These are phyloP conservation scores for Ganoderma lucidum DNA, from an alignment of 1,284 basidiomycete genomes.

Conservation along the genomic window DNA sequence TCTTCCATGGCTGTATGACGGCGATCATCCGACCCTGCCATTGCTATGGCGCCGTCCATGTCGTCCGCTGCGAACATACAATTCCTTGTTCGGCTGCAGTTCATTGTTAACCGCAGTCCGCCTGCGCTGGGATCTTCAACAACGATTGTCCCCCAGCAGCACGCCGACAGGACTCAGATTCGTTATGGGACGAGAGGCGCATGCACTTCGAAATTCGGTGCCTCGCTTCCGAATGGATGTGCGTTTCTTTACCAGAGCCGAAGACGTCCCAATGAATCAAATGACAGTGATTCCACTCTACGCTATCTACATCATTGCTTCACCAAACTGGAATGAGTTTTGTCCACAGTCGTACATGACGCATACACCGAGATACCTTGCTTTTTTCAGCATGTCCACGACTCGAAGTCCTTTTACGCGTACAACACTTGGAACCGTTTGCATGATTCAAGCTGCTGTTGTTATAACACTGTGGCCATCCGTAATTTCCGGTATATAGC, in stretches of 20 bases:
- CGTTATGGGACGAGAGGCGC: neutral
- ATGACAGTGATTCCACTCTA: neutral
- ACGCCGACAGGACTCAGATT: neutral
- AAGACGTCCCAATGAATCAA: neutral
- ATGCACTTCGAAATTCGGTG: neutral
- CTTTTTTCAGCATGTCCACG: neutral
- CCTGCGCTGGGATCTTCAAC: neutral
- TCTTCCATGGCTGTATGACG: neutral
- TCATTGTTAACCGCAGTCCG: neutral
- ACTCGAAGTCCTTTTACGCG: no score
- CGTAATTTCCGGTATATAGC: neutral
- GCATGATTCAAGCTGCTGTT: no score
- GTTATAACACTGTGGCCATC: neutral
- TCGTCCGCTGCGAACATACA: neutral
- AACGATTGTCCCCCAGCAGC: constrained; percentile 1
- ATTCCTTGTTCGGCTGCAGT: neutral
- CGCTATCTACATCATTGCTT: neutral
- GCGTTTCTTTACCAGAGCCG: neutral
- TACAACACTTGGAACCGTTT: no score
- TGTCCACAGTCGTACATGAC: no score
- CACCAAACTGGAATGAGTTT: no score
- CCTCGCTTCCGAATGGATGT: neutral
- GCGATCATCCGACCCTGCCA: neutral
- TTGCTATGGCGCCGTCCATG: neutral
- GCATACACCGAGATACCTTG: no score